Conservation (phyloP, 2,329 filamentous ascomycete species). For the Xylaria sp. region DNA sequence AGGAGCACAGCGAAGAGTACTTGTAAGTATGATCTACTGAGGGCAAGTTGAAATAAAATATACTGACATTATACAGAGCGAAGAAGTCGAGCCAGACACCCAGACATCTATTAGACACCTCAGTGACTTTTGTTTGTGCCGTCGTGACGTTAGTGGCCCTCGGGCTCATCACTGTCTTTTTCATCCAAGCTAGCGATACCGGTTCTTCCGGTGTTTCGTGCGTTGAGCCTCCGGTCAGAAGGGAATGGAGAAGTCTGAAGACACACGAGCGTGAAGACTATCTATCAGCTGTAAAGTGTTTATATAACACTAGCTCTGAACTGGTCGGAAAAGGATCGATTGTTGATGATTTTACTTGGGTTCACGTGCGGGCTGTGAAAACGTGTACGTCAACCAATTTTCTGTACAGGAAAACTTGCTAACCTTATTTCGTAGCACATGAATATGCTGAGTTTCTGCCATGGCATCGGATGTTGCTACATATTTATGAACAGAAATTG, state of each 20-base stretch:
- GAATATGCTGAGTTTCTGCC: constrained; percentile 18
- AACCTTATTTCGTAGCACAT: constrained; percentile 4
- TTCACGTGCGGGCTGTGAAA: constrained; percentile 6
- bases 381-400: not conserved
- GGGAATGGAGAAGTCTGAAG: not conserved
- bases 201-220: not conserved
- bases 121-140: not conserved
- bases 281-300: constrained; percentile 2
- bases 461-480: constrained; percentile 20
- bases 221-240: not conserved
- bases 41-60: not conserved
- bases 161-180: not conserved
- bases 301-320: constrained; percentile 13
- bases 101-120: not conserved
- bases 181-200: not conserved
- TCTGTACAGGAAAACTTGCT: not conserved
- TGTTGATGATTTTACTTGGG: constrained; percentile 1
- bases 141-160: not conserved
- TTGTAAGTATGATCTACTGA: not conserved
- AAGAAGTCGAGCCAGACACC: not conserved
- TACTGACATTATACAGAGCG: constrained; percentile 2
- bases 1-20: not conserved
- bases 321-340: not conserved
- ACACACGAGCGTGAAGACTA: not conserved
- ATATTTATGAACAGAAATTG: constrained; percentile 24